Conservation (phyloP, 2,329 filamentous ascomycete genomes). For the Epichloe brachyelytri region DNA sequence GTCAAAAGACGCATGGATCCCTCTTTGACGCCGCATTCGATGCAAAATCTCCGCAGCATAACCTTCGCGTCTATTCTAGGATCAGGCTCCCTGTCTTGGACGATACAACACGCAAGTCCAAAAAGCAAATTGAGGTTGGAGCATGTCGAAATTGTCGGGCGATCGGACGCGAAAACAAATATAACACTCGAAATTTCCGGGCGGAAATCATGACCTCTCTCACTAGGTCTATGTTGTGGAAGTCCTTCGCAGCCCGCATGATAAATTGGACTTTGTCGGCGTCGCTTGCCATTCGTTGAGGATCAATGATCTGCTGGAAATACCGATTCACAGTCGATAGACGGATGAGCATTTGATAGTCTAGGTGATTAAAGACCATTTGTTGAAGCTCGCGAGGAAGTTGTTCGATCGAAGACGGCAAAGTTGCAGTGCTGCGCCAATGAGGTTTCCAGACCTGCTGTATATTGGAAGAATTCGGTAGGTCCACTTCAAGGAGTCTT, state of each 20-base stretch:
- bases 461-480: not conserved
- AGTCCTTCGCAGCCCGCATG: constrained; percentile 28
- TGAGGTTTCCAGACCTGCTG: constrained; percentile 1
- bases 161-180: constrained; percentile 27
- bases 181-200: constrained; percentile 30
- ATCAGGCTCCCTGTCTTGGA: constrained; percentile 17
- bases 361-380: constrained; percentile 22
- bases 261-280: constrained; percentile 27
- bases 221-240: constrained; percentile 26
- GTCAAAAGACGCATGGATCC: constrained; percentile 25
- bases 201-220: constrained; percentile 23
- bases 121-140: constrained; percentile 20
- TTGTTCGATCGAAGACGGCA: constrained; percentile 18
- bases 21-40: constrained; percentile 26
- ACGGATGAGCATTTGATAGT: constrained; percentile 28
- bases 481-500: constrained; percentile 5
- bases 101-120: constrained; percentile 18
- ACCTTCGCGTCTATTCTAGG: constrained; percentile 16
- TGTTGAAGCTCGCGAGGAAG: constrained; percentile 21
- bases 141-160: constrained; percentile 25
- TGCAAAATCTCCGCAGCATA: constrained; percentile 26
- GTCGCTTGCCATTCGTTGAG: constrained; percentile 21
- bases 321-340: constrained; percentile 24
- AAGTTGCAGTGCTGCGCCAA: constrained; percentile 5
- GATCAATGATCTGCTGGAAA: constrained; percentile 21